Conservation (phyloP, 75 land plant species). For the Pinus taeda region DNA sequence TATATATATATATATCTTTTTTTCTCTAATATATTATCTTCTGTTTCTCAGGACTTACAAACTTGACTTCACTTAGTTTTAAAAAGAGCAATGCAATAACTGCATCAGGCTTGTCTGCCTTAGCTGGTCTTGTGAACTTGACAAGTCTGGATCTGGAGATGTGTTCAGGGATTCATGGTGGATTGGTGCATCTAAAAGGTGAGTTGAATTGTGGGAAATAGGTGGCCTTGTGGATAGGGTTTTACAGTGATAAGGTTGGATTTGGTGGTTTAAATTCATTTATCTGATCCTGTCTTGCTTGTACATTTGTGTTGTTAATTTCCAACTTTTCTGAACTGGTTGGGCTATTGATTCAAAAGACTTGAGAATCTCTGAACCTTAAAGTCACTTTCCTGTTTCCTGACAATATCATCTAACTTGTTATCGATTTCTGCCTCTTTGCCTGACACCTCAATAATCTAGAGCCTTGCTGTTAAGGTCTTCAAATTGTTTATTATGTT, state of each 20-base stretch:
- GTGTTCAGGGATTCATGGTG: slow-evolving; percentile 85
- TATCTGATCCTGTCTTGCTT: neutral
- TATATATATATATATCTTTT: neutral
- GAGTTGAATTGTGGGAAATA: neutral
- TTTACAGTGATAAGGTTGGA: neutral
- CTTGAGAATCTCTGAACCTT: neutral
- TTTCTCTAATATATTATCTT: neutral
- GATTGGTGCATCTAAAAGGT: slow-evolving; percentile 82
- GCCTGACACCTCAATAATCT: too few relatives aligned
- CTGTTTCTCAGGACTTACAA: slow-evolving; percentile 60
- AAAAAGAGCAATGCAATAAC: slow-evolving; percentile 69
- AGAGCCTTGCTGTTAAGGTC: too few relatives aligned
- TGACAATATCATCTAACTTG: neutral
- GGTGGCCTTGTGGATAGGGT: neutral
- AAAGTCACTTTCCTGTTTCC: neutral
- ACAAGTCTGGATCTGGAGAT: slow-evolving; percentile 78
- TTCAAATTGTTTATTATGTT: too few relatives aligned
- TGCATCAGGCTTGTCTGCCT: slow-evolving; percentile 68
- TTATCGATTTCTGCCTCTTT: neutral
- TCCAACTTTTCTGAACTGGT: neutral
- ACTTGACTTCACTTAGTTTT: slow-evolving; percentile 75
- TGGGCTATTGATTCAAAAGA: neutral
- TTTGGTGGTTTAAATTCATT: neutral
- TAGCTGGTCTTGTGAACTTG: slow-evolving; percentile 60
- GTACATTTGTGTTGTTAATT: neutral